Evolutionary conservation across 352 stramenopile species (phyloP), one percentile per base, ranked within the genome.

Genomic region (Globisporangium apiculatum): DNA sequence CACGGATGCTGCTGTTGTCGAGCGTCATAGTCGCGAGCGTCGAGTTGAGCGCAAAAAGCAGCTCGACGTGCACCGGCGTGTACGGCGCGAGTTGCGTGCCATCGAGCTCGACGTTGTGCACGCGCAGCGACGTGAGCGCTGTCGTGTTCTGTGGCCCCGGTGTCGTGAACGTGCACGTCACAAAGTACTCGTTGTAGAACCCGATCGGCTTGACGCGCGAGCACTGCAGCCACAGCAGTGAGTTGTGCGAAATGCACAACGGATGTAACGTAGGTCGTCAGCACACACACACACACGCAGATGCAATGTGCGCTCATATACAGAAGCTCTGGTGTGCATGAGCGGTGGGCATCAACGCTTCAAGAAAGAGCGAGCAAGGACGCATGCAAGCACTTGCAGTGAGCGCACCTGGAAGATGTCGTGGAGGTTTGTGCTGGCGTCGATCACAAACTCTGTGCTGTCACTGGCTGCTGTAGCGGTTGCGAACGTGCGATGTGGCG

Each of bases 131-230:
- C 9, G 61, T 51, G 5, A 88, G 9, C 9, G 35, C 42, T 10
- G 68, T 64, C 24, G 69, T 66, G 10, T 58, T 62, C 40, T 57
- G 59, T 14, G 59, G 53, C 5, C 47, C 4, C 10, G 72, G 68
- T n/a, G 76, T 51, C 4, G 45, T n/a, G 10, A 92, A 66, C 46
- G 67, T 61, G 53, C 84, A 94, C n/a, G 72, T 59, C 9, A 90
- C 76, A 60, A 86, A 94, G 58, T 87, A 91, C 55, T 94, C 84
- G 59, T 94, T 92, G 66, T 86, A 94, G 42, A 68, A 80, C 14
- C 84, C 84, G 36, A 94, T 91, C 1, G 79, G 73, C 49, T 76
- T 75, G 17, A 82, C 57, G 1, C 62, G 55, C 0, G 79, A 90
- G 56, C 83, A 94, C 78, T 91, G 18, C 40, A 0, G 11, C 4